Conservation (phyloP, 2,329 filamentous ascomycete species). For the Fusarium tuaranense region DNA sequence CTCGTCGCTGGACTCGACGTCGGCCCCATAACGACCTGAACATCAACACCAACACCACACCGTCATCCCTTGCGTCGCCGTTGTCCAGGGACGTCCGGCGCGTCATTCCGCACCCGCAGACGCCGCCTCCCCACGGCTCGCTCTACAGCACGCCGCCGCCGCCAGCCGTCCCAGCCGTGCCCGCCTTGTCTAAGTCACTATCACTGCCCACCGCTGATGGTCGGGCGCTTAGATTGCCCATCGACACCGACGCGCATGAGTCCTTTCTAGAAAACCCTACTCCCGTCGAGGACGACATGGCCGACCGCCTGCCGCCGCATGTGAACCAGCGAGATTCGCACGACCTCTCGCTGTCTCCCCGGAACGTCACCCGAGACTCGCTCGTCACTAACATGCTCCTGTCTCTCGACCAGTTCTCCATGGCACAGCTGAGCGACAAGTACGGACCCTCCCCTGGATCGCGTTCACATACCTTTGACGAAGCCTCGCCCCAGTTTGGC, state of each 20-base stretch:
- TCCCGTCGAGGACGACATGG: constrained; percentile 46
- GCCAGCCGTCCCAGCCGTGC: constrained; percentile 20
- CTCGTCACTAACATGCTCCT: constrained; percentile 96
- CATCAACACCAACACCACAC: constrained; percentile 37
- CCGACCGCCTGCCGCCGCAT: constrained; percentile 40
- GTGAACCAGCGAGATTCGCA: constrained; percentile 74
- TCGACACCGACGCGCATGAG: constrained; percentile 43
- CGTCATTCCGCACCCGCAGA: constrained; percentile 37
- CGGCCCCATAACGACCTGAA: constrained; percentile 41
- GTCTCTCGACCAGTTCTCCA: constrained; percentile 86
- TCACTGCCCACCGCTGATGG: constrained; percentile 37
- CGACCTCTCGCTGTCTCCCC: constrained; percentile 83
- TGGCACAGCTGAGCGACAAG: constrained; percentile 55
- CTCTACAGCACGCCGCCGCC: constrained; percentile 32
- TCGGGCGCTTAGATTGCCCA: constrained; percentile 43
- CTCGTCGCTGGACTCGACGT: constrained; percentile 40
- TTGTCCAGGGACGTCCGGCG: constrained; percentile 28
- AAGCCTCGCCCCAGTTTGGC: constrained; percentile 40
- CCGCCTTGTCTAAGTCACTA: constrained; percentile 38
- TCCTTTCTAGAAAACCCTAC: constrained; percentile 47
- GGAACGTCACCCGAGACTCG: constrained; percentile 85
- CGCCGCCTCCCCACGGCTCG: constrained; percentile 33
- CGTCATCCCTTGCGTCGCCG: constrained; percentile 40
- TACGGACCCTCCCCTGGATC: constrained; percentile 39
- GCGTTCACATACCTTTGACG: constrained; percentile 45